phyloP scores from a whole-genome alignment of 495 filamentous ascomycete genomes.

The Aspergillus bertholletiae region DNA sequence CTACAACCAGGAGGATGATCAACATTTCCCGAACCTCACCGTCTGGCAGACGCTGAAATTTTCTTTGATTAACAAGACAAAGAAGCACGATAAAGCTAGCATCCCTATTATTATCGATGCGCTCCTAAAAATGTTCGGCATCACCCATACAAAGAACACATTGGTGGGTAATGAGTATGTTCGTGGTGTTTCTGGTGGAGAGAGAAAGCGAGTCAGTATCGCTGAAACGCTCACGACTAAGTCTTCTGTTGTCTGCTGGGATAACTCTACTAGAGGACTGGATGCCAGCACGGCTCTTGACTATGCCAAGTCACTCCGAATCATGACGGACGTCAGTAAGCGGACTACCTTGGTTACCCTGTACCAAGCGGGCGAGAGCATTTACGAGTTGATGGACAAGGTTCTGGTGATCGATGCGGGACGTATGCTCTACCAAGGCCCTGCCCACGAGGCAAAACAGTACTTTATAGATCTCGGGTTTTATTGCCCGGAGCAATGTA shows the following conservation, averaged over 20 bases:
- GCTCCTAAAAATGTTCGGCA: slow-evolving; percentile 69
- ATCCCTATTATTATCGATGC: slow-evolving; percentile 64
- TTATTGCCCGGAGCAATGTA: slow-evolving; percentile 61
- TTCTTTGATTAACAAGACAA: slow-evolving; percentile 79
- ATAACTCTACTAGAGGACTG: slow-evolving; percentile 77
- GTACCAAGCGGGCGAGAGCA: slow-evolving; percentile 80
- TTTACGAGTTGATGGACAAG: slow-evolving; percentile 80
- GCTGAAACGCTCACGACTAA: slow-evolving; percentile 66
- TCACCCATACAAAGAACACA: slow-evolving; percentile 78
- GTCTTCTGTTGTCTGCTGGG: slow-evolving; percentile 62
- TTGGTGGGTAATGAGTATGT: slow-evolving; percentile 82
- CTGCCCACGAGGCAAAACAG: slow-evolving; percentile 56
- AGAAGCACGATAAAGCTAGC: slow-evolving; percentile 62
- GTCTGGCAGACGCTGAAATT: slow-evolving; percentile 83
- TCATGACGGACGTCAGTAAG: slow-evolving; percentile 80
- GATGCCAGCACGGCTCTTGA: slow-evolving; percentile 79
- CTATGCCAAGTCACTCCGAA: slow-evolving; percentile 70
- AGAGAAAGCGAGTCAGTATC: slow-evolving; percentile 69
- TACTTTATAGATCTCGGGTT: slow-evolving; percentile 73
- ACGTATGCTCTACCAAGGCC: slow-evolving; percentile 62
- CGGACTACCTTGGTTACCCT: slow-evolving; percentile 80
- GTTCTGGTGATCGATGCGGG: slow-evolving; percentile 66
- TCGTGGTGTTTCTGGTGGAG: slow-evolving; percentile 69
- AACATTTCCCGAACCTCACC: slow-evolving; percentile 72
- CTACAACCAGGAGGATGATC: slow-evolving; percentile 80